Conservation (phyloP, 208 protist species). For the Crithidia bombi region DNA sequence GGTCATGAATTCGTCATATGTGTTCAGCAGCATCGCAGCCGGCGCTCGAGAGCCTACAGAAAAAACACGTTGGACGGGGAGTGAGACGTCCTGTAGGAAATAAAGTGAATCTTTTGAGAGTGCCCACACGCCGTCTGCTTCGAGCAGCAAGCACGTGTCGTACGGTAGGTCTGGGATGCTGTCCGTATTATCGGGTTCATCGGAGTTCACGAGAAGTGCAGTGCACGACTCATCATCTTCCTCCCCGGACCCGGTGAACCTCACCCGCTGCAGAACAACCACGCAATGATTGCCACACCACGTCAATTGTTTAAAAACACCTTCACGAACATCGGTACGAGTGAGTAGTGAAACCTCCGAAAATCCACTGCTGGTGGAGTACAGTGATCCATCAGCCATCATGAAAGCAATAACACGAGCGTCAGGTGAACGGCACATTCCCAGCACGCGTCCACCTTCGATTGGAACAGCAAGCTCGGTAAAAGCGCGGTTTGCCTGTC, state of each 20-base stretch:
- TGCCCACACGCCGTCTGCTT: constrained; percentile 70
- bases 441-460: constrained; percentile 54
- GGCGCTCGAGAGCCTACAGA: constrained; percentile 63
- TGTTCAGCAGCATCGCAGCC: constrained; percentile 63
- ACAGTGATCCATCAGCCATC: constrained; percentile 68
- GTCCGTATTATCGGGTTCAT: constrained; percentile 54
- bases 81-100: constrained; percentile 71
- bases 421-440: constrained; percentile 63
- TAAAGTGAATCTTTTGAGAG: constrained; percentile 52
- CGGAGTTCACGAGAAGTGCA: constrained; percentile 48
- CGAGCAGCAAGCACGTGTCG: constrained; percentile 49
- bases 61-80: constrained; percentile 66
- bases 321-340: constrained; percentile 13
- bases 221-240: constrained; percentile 41
- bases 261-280: constrained; percentile 41
- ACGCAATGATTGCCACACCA: constrained; percentile 63
- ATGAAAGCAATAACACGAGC: constrained; percentile 50
- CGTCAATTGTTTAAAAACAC: constrained; percentile 44
- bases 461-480: constrained; percentile 55
- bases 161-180: constrained; percentile 63
- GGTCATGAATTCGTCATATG: constrained; percentile 83
- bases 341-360: constrained; percentile 59
- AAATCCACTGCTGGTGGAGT: constrained; percentile 55
- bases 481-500: constrained; percentile 22
- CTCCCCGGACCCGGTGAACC: constrained; percentile 16